These are phyloP conservation scores for Magnolia officinalis DNA, from an alignment of 164 flowering plant species.

Conservation along the genomic window DNA sequence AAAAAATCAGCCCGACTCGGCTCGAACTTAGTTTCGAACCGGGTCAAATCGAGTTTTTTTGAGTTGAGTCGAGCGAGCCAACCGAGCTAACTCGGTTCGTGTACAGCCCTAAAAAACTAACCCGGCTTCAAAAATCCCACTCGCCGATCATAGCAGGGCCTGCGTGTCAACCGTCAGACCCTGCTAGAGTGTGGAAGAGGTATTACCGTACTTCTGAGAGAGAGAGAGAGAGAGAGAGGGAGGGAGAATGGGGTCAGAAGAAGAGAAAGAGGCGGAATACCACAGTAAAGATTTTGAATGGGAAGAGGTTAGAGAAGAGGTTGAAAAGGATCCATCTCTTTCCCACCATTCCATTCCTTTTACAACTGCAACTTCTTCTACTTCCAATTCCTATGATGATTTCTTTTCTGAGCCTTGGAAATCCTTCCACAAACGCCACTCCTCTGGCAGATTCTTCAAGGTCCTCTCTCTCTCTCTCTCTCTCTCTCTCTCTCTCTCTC, in stretches of 20 bases:
- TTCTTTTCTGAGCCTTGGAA: conserved; percentile 51
- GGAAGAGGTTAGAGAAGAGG: conserved; percentile 47
- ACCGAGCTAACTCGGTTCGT: too few species aligned
- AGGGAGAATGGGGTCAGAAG: background rate
- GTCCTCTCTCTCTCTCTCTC: too few species aligned
- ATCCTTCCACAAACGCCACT: conserved; percentile 68
- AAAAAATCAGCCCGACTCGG: too few species aligned
- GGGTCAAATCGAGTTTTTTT: too few species aligned
- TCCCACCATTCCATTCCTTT: conserved; percentile 48
- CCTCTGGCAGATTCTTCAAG: conserved; percentile 86
- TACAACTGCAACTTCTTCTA: conserved; percentile 6
- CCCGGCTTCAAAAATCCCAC: too few species aligned
- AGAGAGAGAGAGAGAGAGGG: background rate
- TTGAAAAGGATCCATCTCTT: conserved; percentile 48
- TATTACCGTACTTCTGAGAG: too few species aligned
- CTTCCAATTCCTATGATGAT: conserved; percentile 21
- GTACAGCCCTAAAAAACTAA: too few species aligned
- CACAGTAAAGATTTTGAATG: conserved; percentile 71
- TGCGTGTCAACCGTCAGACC: too few species aligned
- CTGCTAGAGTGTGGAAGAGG: too few species aligned
- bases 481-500: background rate
- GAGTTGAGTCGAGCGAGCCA: too few species aligned
- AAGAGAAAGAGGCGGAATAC: conserved; percentile 15
- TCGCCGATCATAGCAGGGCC: too few species aligned
- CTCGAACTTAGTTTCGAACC: too few species aligned